Conservation (phyloP, 805 yeast genomes). For the Candida maris region DNA sequence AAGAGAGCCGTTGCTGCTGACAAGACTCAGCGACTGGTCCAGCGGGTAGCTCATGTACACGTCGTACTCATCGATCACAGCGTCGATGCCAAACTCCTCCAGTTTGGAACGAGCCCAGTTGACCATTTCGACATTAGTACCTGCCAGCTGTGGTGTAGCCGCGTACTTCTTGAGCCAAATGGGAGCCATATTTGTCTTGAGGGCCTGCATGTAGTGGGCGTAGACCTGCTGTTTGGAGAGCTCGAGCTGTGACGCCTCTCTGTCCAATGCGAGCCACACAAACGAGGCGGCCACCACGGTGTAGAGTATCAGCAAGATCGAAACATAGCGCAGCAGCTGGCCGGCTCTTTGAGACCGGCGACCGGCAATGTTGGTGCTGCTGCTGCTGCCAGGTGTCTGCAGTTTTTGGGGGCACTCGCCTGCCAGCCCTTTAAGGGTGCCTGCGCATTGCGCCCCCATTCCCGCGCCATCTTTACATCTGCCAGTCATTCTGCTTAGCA, state of each 20-base stretch:
- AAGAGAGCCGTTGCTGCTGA: conserved; percentile 26
- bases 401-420: no score
- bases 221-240: conserved; percentile 7
- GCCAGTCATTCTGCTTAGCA: no score
- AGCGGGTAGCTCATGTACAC: conserved; percentile 63
- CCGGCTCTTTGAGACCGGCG: no score
- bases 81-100: conserved; percentile 54
- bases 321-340: no score
- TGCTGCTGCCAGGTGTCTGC: no score
- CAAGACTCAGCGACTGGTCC: conserved; percentile 46
- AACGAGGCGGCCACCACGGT: no score
- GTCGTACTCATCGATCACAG: conserved; percentile 54
- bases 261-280: no score
- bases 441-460: no score
- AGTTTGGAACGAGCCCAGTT: conserved; percentile 59
- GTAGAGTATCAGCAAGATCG: no score
- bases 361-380: no score
- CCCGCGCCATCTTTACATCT: no score
- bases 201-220: conserved; percentile 19
- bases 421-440: no score
- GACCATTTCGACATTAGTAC: conserved; percentile 44
- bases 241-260: neutral
- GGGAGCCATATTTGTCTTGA: conserved; percentile 39
- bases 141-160: conserved; percentile 55
- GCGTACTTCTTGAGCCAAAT: conserved; percentile 56